Evolutionary conservation across 2,329 filamentous ascomycete species (phyloP).

Genomic region (Epichloe sp.): DNA sequence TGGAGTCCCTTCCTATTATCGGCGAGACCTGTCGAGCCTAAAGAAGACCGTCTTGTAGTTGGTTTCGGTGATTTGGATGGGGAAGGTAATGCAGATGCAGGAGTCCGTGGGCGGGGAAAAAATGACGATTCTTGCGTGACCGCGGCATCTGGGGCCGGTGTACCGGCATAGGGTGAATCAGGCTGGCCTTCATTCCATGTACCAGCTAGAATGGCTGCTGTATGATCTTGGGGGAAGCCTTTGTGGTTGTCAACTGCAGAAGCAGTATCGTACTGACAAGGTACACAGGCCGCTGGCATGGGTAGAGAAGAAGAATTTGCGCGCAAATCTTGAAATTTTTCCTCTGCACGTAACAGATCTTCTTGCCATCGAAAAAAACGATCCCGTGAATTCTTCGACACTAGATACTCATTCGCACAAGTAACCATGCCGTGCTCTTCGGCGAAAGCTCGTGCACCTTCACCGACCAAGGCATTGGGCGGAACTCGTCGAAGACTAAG

Average conservation of each 20-base stretch:
- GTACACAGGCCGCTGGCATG: conserved; percentile 11
- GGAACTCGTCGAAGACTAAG: conserved; percentile 81
- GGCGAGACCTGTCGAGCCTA: neutral
- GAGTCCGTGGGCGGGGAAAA: conserved; percentile 1
- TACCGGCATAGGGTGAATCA: conserved; percentile 35
- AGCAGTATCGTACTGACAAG: conserved; percentile 21
- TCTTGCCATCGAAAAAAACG: conserved; percentile 68
- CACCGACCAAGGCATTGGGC: conserved; percentile 78
- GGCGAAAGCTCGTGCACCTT: conserved; percentile 80
- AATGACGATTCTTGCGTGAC: conserved; percentile 9
- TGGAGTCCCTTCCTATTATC: neutral
- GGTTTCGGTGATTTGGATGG: neutral
- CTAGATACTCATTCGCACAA: conserved; percentile 59
- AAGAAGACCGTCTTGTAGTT: neutral
- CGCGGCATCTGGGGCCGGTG: conserved; percentile 12
- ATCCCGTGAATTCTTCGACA: conserved; percentile 68
- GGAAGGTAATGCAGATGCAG: neutral
- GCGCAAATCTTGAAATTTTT: conserved; percentile 21
- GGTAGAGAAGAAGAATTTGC: conserved; percentile 7
- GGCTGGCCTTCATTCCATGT: conserved; percentile 53
- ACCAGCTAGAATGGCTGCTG: conserved; percentile 39
- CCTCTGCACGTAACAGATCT: conserved; percentile 54
- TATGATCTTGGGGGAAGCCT: conserved; percentile 30
- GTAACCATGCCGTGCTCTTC: conserved; percentile 61
- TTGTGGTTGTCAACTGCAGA: conserved; percentile 14